phyloP scores from a whole-genome alignment of 306 rosid species.

The Sphenostylis stenocarpa region DNA sequence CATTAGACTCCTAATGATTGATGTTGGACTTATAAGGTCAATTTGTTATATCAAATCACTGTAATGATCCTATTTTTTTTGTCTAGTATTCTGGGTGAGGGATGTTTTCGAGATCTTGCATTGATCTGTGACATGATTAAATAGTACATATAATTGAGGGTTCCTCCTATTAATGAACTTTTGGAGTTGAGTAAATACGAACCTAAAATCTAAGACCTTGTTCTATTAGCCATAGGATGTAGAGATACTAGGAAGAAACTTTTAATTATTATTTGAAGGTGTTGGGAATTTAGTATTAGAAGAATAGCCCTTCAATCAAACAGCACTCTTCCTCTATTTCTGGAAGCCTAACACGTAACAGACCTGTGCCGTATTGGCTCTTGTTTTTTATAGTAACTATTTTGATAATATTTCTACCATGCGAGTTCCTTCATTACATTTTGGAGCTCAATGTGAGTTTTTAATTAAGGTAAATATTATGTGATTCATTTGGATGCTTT shows the following conservation, averaged over 20 bases:
- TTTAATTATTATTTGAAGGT: neutral
- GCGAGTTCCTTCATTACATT: neutral
- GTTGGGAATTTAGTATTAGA: constrained; percentile 20
- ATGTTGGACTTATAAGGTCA: neutral
- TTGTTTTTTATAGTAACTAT: neutral
- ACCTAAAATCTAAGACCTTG: neutral
- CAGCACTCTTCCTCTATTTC: neutral
- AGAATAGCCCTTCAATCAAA: neutral
- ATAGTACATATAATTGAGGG: neutral
- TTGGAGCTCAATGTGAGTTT: neutral
- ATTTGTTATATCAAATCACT: neutral
- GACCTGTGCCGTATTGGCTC: neutral
- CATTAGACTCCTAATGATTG: neutral
- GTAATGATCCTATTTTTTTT: too few species aligned
- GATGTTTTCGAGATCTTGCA: neutral
- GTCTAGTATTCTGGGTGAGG: neutral
- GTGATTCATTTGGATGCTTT: neutral
- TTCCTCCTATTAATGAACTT: neutral
- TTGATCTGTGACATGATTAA: neutral
- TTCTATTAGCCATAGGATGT: neutral
- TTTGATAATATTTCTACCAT: neutral
- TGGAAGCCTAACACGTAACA: neutral
- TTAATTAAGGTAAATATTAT: neutral
- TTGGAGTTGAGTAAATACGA: neutral
- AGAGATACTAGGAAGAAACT: neutral